These are phyloP conservation scores for Candida lessepsii DNA, from an alignment of 805 yeast genomes.

Conservation along the genomic window DNA sequence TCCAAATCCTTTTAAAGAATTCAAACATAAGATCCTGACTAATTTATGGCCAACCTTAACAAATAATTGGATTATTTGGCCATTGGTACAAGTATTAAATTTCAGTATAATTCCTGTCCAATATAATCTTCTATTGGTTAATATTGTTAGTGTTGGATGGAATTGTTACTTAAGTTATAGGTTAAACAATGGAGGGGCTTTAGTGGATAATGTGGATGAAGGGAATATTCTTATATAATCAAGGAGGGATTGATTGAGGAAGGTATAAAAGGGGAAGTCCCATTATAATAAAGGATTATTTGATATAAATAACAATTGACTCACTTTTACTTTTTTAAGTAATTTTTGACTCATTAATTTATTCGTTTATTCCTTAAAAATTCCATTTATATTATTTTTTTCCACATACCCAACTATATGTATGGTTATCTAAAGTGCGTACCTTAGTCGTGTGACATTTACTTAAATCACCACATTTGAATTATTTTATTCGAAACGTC, in stretches of 20 bases:
- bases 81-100: slow-evolving; percentile 75
- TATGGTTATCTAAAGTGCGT: no score
- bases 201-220: neutral
- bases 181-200: neutral
- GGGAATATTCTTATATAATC: neutral
- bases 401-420: no score
- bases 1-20: slow-evolving; percentile 39
- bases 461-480: no score
- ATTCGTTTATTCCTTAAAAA: no score
- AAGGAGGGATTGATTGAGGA: no score
- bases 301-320: no score
- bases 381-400: neutral
- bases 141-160: slow-evolving; percentile 76
- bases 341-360: no score
- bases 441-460: no score
- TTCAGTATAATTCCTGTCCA: slow-evolving; percentile 74
- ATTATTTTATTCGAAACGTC: no score
- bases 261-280: no score
- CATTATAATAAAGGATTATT: no score
- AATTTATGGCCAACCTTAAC: slow-evolving; percentile 67
- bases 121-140: slow-evolving; percentile 65
- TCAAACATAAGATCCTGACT: slow-evolving; percentile 42
- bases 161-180: slow-evolving; percentile 67
- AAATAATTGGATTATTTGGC: slow-evolving; percentile 90
- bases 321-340: no score